phyloP scores from a whole-genome alignment of 2,329 filamentous ascomycete species.

The Uncinocarpus reesii region DNA sequence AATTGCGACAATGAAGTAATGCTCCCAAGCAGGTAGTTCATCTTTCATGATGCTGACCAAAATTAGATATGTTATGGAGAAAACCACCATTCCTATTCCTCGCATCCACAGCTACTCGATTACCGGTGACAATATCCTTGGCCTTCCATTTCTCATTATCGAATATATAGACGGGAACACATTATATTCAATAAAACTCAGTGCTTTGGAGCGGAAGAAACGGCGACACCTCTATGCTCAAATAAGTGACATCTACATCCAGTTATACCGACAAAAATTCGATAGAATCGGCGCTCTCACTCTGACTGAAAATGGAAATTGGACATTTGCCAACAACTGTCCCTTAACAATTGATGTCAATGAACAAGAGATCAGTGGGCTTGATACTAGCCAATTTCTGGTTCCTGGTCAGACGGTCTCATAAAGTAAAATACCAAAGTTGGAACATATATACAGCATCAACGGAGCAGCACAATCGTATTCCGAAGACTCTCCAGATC shows the following conservation, averaged over 20 bases:
- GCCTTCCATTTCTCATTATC: slow-evolving; percentile 10
- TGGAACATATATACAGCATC: no score
- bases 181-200: not conserved
- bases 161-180: slow-evolving; percentile 11
- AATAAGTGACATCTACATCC: slow-evolving; percentile 12
- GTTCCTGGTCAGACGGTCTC: slow-evolving; percentile 7
- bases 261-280: slow-evolving; percentile 10
- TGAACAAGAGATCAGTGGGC: slow-evolving; percentile 3
- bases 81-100: slow-evolving; percentile 19
- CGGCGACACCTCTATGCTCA: not conserved
- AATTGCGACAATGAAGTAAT: no score
- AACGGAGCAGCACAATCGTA: no score
- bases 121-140: slow-evolving; percentile 8
- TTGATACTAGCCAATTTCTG: not conserved
- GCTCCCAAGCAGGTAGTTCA: no score
- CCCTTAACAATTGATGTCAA: slow-evolving; percentile 6
- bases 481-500: no score
- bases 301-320: slow-evolving; percentile 7
- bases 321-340: slow-evolving; percentile 11
- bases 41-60: no score
- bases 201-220: not conserved
- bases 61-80: slow-evolving; percentile 17
- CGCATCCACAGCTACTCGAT: slow-evolving; percentile 10
- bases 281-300: slow-evolving; percentile 10
- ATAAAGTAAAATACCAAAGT: no score